Evolutionary conservation across 2,329 filamentous ascomycete genomes (phyloP), one percentile per base, ranked within the genome.

Genomic region (Shiraia bambusicola): DNA sequence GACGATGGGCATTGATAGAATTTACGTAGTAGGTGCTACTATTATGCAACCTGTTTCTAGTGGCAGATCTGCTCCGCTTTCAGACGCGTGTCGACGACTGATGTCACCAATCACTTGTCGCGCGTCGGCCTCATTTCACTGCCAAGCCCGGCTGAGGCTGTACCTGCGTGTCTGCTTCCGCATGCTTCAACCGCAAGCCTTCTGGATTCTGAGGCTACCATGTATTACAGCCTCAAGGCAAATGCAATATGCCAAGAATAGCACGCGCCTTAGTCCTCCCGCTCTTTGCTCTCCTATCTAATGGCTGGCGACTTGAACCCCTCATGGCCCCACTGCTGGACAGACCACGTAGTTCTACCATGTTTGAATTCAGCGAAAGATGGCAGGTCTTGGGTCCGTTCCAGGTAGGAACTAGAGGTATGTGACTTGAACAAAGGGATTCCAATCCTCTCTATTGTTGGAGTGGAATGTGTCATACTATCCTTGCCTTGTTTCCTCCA

Each of bases 381-480:
- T 81, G 78, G 78, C 62, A 79, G 37, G 54, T 79, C 15, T 66
- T 82, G 15, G 80, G 79, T 3, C 80, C 79, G 6, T 82, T 81
- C 52, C 74, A 76, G 49, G 74, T 77, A 41, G 80, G 80, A 45
- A 82, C 78, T 40, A 69, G 79, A 76, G 78, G 78, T 76, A 71
- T 56, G 71, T 45, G n/a, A n/a, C n/a, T n/a, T n/a, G n/a, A n/a
- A n/a, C n/a, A n/a, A n/a, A n/a, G n/a, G n/a, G n/a, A n/a, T n/a
- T n/a, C n/a, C n/a, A n/a, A n/a, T n/a, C n/a, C n/a, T n/a, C n/a
- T n/a, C n/a, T n/a, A n/a, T n/a, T n/a, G n/a, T n/a, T n/a, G n/a
- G n/a, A n/a, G n/a, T n/a, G n/a, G n/a, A n/a, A 19, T 29, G 12
- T n/a, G 28, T 29, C 8, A n/a, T n/a, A n/a, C n/a, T n/a, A n/a